Percentiles rank a stretch among this genome's conserved stretches.
Evolutionary conservation across 306 rosid genomes (phyloP).

Genomic region (Lathyrus oleraceus): DNA sequence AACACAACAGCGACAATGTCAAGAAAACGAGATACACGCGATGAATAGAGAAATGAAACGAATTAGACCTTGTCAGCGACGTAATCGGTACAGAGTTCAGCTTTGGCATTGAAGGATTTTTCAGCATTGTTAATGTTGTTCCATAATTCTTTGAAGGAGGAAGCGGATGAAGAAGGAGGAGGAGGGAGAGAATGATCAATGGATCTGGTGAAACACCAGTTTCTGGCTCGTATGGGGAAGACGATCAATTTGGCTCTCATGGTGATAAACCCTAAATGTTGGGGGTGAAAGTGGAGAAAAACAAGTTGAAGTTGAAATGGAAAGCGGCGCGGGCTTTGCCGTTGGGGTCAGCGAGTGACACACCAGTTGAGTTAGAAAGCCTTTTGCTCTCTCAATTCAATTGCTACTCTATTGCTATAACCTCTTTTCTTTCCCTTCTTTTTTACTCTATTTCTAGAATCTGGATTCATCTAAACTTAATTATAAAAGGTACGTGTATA

Average conservation of each 20-base stretch:
- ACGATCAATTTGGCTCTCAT: constrained; percentile 91
- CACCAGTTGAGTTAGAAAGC: background rate
- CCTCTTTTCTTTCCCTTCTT: no score
- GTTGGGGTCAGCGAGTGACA: background rate
- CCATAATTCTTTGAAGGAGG: constrained; percentile 67
- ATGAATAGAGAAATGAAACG: background rate
- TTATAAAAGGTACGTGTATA: no score
- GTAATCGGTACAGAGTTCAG: constrained; percentile 62
- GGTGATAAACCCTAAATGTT: constrained; percentile 7
- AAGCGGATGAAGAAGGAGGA: constrained; percentile 46
- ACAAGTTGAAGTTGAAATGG: background rate
- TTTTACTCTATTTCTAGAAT: background rate
- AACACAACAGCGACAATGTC: background rate
- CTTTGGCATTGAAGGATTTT: constrained; percentile 56
- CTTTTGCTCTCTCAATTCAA: background rate
- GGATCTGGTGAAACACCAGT: constrained; percentile 84
- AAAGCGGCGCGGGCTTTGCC: background rate
- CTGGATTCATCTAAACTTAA: no score
- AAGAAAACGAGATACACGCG: constrained; percentile 2
- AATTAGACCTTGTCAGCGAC: constrained; percentile 60
- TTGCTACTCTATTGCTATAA: no score
- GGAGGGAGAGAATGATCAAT: constrained; percentile 42
- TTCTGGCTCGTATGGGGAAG: constrained; percentile 79
- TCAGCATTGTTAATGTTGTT: constrained; percentile 33
- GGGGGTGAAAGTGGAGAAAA: background rate